Percentiles rank a stretch among this genome's conserved stretches.
Conservation (phyloP, 1,139 yeast genomes). For the Meyerozyma guilliermondii region DNA sequence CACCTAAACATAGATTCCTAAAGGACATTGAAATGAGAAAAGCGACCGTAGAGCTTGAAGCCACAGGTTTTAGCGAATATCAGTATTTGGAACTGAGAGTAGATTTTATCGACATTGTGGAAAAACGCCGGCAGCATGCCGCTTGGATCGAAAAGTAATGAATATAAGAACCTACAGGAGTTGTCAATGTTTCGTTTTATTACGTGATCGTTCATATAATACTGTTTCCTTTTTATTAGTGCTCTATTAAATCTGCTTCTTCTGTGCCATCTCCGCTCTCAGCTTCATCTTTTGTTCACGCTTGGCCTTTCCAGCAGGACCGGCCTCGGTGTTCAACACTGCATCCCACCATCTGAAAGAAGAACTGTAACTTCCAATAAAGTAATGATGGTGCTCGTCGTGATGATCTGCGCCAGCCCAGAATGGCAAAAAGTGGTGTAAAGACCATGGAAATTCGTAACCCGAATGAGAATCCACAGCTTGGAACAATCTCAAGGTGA, state of each 20-base stretch:
- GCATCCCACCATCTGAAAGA: slow-evolving; percentile 95
- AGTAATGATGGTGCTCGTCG: slow-evolving; percentile 92
- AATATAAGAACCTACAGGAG: too few species aligned
- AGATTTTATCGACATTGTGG: slow-evolving; percentile 39
- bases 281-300: slow-evolving; percentile 55
- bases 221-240: neutral
- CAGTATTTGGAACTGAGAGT: slow-evolving; percentile 39
- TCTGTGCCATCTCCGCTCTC: slow-evolving; percentile 32
- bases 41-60: slow-evolving; percentile 41
- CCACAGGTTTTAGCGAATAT: slow-evolving; percentile 40
- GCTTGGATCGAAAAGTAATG: slow-evolving; percentile 23
- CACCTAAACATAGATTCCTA: slow-evolving; percentile 25
- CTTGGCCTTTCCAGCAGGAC: slow-evolving; percentile 56
- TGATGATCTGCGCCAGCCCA: slow-evolving; percentile 99
- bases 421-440: slow-evolving; percentile 83
- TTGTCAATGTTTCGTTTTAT: too few species aligned
- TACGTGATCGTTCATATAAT: too few species aligned
- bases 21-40: slow-evolving; percentile 43
- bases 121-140: slow-evolving; percentile 36
- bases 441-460: slow-evolving; percentile 94
- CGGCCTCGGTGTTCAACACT: slow-evolving; percentile 77
- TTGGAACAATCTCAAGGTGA: slow-evolving; percentile 81
- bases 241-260: slow-evolving; percentile 4
- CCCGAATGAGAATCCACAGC: slow-evolving; percentile 98
- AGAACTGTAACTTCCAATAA: slow-evolving; percentile 89